Evolutionary conservation across 2,329 filamentous ascomycete genomes (phyloP).

Genomic region (Aspergillus fumigatus): DNA sequence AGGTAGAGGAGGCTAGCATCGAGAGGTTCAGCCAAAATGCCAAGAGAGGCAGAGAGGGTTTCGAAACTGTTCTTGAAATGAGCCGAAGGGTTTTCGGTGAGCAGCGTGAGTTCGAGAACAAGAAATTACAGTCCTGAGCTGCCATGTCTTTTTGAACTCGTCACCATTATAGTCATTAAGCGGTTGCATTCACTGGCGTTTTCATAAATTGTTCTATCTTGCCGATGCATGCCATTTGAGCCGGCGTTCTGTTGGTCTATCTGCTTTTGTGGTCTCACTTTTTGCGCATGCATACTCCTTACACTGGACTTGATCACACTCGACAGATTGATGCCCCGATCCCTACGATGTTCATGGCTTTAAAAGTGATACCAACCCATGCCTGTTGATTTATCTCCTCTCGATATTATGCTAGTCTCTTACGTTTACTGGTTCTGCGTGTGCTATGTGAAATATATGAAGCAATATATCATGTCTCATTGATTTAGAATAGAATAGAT

Average conservation of each 20-base stretch:
- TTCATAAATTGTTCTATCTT: conserved; percentile 1
- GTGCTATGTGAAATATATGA: background rate
- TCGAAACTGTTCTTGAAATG: conserved; percentile 91
- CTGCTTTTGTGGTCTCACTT: background rate
- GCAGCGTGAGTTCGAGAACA: conserved; percentile 64
- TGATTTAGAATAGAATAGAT: background rate
- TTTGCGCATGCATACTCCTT: background rate
- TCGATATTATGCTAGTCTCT: background rate
- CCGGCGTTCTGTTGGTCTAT: conserved; percentile 16
- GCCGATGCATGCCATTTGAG: conserved; percentile 19
- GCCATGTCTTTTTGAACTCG: background rate
- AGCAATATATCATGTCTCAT: background rate
- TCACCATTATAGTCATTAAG: conserved; percentile 16
- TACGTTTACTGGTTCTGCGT: background rate
- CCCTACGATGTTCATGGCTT: background rate
- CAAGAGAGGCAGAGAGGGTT: conserved; percentile 82
- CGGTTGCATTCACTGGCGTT: conserved; percentile 32
- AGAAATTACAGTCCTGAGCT: conserved; percentile 33
- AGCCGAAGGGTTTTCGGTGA: conserved; percentile 86
- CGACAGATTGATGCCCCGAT: background rate
- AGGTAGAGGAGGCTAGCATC: conserved; percentile 87
- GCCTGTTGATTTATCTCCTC: background rate
- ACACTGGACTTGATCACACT: background rate
- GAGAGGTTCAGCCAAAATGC: conserved; percentile 90
- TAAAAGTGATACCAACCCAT: background rate